Evolutionary conservation across 176 grass and related monocot species (phyloP), one percentile per base, ranked within the genome.

Genomic region (Cocos nucifera): DNA sequence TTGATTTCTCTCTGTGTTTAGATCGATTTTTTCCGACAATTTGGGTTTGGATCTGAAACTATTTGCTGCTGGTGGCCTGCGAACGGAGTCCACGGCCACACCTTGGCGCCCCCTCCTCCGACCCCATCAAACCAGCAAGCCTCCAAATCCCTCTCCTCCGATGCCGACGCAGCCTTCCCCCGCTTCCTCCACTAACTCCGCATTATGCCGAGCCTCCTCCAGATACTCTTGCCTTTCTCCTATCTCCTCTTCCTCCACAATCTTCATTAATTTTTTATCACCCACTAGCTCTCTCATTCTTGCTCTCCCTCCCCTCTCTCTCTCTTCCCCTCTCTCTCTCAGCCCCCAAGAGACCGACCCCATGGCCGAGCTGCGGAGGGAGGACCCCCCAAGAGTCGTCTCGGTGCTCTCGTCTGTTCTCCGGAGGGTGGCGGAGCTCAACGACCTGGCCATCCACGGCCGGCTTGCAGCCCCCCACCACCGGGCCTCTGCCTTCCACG

Each of bases 371-470:
- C 20, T 17, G 30, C 39, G 39, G 30, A 39, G 51, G 58, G 17
- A 39, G 39, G 51, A 22, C 22, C 39, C 91, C 80, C 92, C 92
- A 6, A 70, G 85, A 17, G 83, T 91, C 35, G 86, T 97, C 9
- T 82, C 65, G 35, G 85, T 85, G 57, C 92, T 97, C 44, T 97
- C 92, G 50, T 64, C 84, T 69, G 65, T 97, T 61, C 78, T 97
- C 19, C 75, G 82, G 72, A 80, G 81, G 2, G 68, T 97, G 68
- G 75, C 81, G 1, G 75, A 90, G 69, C 71, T 72, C 61, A 97
- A 91, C 63, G 93, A 92, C 75, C 56, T 19, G 57, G 32, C 32
- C 32, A 9, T 9, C 32, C 32, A 35, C 32, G 23, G 23, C 23
- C 32, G 32, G 32, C 32, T 6, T 35, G 6, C 32, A 35, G 6